Percentiles rank a stretch among this genome's conserved stretches.
phyloP scores from a whole-genome alignment of 2,329 filamentous ascomycete genomes.

The Plenodomus biglobosus region DNA sequence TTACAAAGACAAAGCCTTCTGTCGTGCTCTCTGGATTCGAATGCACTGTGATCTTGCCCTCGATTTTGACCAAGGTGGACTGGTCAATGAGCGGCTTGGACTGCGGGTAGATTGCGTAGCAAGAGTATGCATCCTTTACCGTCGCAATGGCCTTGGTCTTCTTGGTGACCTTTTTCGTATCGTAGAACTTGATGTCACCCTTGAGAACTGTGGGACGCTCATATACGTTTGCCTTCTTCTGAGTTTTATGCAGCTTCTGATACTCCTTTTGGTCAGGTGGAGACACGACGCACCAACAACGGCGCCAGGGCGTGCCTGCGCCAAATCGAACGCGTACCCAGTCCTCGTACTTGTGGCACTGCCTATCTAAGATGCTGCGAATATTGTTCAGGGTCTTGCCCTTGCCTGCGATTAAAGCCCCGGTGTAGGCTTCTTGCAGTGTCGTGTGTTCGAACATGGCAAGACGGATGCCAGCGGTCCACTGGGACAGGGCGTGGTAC shows the following conservation, averaged over 20 bases:
- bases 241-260: slow-evolving; percentile 76
- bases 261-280: slow-evolving; percentile 94
- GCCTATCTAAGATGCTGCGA: slow-evolving; percentile 80
- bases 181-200: slow-evolving; percentile 93
- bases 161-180: slow-evolving; percentile 86
- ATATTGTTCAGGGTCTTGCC: slow-evolving; percentile 89
- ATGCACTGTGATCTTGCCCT: slow-evolving; percentile 87
- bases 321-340: slow-evolving; percentile 96
- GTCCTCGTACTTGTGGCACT: slow-evolving; percentile 76
- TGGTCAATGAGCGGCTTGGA: slow-evolving; percentile 91
- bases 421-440: slow-evolving; percentile 94
- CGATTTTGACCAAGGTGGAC: slow-evolving; percentile 90
- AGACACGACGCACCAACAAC: slow-evolving; percentile 93
- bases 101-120: slow-evolving; percentile 94
- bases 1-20: slow-evolving; percentile 95
- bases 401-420: slow-evolving; percentile 91
- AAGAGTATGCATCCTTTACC: slow-evolving; percentile 85
- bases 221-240: slow-evolving; percentile 82
- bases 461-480: slow-evolving; percentile 91
- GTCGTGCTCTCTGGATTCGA: slow-evolving; percentile 73
- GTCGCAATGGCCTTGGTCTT: slow-evolving; percentile 89
- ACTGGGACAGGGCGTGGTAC: slow-evolving; percentile 87
- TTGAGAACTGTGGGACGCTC: slow-evolving; percentile 74
- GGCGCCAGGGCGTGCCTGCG: slow-evolving; percentile 91
- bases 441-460: slow-evolving; percentile 93